Evolutionary conservation across 2,329 filamentous ascomycete genomes (phyloP).

Genomic region (Aspergillus sp.): DNA sequence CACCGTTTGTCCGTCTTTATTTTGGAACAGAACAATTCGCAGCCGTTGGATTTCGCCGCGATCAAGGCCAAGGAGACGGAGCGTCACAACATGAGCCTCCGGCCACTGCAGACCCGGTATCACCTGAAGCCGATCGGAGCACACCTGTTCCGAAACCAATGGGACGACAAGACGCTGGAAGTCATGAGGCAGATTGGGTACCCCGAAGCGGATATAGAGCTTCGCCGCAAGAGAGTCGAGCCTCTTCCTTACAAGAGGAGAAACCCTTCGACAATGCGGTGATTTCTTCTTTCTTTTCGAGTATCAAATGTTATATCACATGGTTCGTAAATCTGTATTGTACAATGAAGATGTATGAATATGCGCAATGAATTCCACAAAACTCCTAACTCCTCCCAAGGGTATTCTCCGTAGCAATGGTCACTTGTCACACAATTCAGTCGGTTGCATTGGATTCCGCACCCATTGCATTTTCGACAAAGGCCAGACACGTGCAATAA

Average conservation of each 20-base stretch:
- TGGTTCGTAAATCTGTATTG: conserved; percentile 30
- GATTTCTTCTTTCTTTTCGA: conserved; percentile 7
- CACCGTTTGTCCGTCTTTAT: conserved; percentile 81
- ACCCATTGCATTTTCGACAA: conserved; percentile 30
- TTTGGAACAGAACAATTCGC: conserved; percentile 65
- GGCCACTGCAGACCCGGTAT: conserved; percentile 66
- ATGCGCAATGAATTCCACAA: conserved; percentile 26
- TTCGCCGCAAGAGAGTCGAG: conserved; percentile 71
- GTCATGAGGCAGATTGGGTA: conserved; percentile 78
- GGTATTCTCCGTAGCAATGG: conserved; percentile 1
- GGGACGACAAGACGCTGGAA: conserved; percentile 79
- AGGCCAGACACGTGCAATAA: conserved; percentile 50
- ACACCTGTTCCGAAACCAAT: conserved; percentile 78
- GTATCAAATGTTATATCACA: conserved; percentile 9
- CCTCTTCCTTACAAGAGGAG: conserved; percentile 59
- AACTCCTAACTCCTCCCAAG: conserved; percentile 16
- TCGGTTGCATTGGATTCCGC: conserved; percentile 31
- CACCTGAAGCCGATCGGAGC: conserved; percentile 68
- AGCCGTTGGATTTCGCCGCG: conserved; percentile 51
- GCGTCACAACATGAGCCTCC: conserved; percentile 66
- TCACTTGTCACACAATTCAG: conserved; percentile 13
- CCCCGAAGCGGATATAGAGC: conserved; percentile 72
- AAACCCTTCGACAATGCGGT: conserved; percentile 43
- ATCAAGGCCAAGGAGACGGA: conserved; percentile 46
- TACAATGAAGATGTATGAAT: conserved; percentile 39